Conservation (phyloP, 2,329 filamentous ascomycete genomes). For the Cladorrhinum sp. region DNA sequence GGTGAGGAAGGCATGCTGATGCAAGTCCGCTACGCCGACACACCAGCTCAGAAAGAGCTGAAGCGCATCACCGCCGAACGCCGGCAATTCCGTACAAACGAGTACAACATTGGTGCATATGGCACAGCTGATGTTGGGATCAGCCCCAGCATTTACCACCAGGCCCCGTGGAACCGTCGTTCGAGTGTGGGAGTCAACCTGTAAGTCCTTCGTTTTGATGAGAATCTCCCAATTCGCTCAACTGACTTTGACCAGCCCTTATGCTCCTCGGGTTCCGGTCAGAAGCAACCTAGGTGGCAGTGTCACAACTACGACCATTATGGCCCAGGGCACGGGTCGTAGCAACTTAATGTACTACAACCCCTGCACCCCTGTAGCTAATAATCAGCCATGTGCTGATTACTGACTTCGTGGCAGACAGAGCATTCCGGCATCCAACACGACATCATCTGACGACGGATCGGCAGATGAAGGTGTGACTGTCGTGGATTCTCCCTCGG, state of each 20-base stretch:
- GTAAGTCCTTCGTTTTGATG: constrained; percentile 20
- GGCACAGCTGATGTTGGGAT: constrained; percentile 60
- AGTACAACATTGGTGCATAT: constrained; percentile 79
- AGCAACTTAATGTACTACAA: constrained; percentile 21
- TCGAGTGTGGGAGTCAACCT: constrained; percentile 24
- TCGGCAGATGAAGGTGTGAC: constrained; percentile 53
- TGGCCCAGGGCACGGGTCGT: constrained; percentile 19
- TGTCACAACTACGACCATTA: constrained; percentile 12
- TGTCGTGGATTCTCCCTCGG: constrained; percentile 49
- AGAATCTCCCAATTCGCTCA: neutral
- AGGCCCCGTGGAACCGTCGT: constrained; percentile 38
- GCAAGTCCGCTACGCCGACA: constrained; percentile 96
- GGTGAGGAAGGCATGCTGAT: constrained; percentile 78
- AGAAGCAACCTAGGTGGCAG: constrained; percentile 17
- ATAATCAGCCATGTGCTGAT: constrained; percentile 1
- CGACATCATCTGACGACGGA: constrained; percentile 45
- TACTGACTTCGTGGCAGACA: constrained; percentile 34
- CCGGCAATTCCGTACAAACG: constrained; percentile 91
- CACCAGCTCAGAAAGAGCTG: constrained; percentile 90
- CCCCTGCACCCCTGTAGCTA: constrained; percentile 10
- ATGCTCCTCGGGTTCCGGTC: constrained; percentile 23
- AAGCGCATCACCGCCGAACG: constrained; percentile 95
- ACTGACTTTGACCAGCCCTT: constrained; percentile 21
- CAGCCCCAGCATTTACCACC: constrained; percentile 47
- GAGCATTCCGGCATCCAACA: constrained; percentile 39